Conservation (phyloP, 2,329 filamentous ascomycete species). For the Aureobasidium zeae region DNA sequence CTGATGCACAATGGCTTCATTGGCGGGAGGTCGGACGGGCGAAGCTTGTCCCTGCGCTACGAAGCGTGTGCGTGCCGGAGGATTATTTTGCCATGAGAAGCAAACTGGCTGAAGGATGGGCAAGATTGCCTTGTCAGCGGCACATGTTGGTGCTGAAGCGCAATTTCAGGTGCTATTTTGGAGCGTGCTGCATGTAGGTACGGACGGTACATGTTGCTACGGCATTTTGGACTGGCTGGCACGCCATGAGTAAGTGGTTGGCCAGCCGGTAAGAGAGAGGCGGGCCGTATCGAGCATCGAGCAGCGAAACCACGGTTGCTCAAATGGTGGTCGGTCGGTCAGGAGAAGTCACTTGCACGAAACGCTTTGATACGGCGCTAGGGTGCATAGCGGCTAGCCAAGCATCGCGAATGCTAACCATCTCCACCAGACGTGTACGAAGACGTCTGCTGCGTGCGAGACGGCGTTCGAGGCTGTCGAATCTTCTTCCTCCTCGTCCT, state of each 20-base stretch:
- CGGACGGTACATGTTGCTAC: no score
- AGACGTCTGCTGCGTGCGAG: conserved; percentile 1
- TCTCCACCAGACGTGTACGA: conserved; percentile 11
- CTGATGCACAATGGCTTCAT: conserved; percentile 1
- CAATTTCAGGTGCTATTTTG: conserved; percentile 14
- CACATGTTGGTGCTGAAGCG: conserved; percentile 9
- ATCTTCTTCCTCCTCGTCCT: conserved; percentile 7
- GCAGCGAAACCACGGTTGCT: neutral
- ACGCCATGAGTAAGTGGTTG: no score
- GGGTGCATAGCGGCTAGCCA: conserved; percentile 2
- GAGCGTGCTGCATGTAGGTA: no score
- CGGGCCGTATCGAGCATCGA: no score
- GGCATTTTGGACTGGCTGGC: no score
- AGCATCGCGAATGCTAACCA: neutral
- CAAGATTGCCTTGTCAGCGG: conserved; percentile 3
- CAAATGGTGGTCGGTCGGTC: neutral
- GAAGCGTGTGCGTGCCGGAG: conserved; percentile 7
- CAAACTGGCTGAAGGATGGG: conserved; percentile 4
- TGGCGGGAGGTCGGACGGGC: conserved; percentile 9
- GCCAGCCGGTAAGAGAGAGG: no score
- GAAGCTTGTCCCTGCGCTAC: conserved; percentile 13
- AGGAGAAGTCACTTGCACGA: neutral
- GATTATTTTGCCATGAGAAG: no score
- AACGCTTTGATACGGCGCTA: neutral
- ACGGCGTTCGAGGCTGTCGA: conserved; percentile 11